Evolutionary conservation across 805 yeast genomes (phyloP), one percentile per base, ranked within the genome.

Genomic region (Hanseniaspora lachancei): DNA sequence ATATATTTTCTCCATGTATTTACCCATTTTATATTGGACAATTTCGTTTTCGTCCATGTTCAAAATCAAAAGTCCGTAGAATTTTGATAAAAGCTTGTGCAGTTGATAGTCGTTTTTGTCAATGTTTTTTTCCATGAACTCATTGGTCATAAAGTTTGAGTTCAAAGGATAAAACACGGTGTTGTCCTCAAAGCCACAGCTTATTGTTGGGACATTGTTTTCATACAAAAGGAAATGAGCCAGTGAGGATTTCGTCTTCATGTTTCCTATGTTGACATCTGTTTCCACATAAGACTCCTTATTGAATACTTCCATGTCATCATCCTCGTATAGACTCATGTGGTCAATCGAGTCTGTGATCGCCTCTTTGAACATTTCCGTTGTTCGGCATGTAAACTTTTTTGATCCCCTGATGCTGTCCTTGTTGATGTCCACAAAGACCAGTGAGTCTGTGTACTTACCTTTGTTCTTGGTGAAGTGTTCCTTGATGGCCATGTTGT

Each of bases 401-500:
- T 72, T 66, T 0, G 71, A 60, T 3, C 87, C 87, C 18, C 74
- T 61, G 2, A 72, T 72, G 3, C 82, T 79, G 13, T 74, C 79
- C 23, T 47, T 55, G 21, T 38, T 38, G 5, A 55, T 55, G 15
- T 55, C 57, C 5, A 70, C 0, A 86, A 86, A 41, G 84, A 74
- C 0, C 78, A 82, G 44, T 75, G 73, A 41, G 70, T 72, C 48
- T 73, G 70, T 38, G 85, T 66, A 34, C 63, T 62, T 27, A 70
- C 63, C 2, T 74, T 77, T 71, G 48, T 79, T 78, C 65, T 85
- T 91, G 6, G 82, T 88, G 70, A 75, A 84, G 62, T 86, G 93
- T 0, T 93, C 82, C 39, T 35, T 51, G 0, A 89, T 80, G 0
- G 95, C 95, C 34, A 86, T 60, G 55, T 80, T 69, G 0, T 85